These are phyloP conservation scores for Articulospora tetracladia DNA, from an alignment of 495 filamentous ascomycete species.

Conservation along the genomic window DNA sequence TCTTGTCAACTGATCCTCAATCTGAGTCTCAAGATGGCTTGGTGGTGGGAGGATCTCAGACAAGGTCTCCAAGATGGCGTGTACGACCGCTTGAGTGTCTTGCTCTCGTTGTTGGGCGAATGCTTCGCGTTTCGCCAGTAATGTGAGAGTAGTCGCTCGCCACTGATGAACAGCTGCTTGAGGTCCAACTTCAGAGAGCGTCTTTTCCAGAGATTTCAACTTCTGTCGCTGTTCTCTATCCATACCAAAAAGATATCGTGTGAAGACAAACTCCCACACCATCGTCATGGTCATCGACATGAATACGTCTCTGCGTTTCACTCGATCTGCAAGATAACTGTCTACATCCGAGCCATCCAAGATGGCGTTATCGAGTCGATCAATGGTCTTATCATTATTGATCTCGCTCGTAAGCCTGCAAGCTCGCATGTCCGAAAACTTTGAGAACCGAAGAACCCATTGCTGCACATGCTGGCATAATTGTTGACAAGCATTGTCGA, in stretches of 20 bases:
- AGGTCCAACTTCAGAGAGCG: constrained; percentile 80
- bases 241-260: constrained; percentile 96
- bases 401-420: constrained; percentile 79
- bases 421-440: constrained; percentile 83
- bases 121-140: constrained; percentile 70
- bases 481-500: constrained; percentile 88
- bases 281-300: constrained; percentile 97
- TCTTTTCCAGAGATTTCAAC: constrained; percentile 89
- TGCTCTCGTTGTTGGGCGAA: constrained; percentile 73
- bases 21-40: constrained; percentile 63
- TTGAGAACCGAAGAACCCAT: constrained; percentile 95
- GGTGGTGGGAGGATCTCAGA: constrained; percentile 79
- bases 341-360: constrained; percentile 92
- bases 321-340: constrained; percentile 76
- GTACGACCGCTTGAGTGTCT: constrained; percentile 86
- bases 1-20: constrained; percentile 75
- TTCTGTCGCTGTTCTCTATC: constrained; percentile 96
- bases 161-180: constrained; percentile 84
- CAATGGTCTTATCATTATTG: constrained; percentile 81
- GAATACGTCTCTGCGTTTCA: constrained; percentile 84
- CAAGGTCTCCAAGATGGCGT: constrained; percentile 78
- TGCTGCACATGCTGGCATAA: constrained; percentile 91
- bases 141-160: constrained; percentile 88
- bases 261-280: constrained; percentile 98
- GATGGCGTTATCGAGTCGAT: constrained; percentile 88